Evolutionary conservation across 805 yeast genomes (phyloP).

Genomic region (Pichia pseudocactophila): DNA sequence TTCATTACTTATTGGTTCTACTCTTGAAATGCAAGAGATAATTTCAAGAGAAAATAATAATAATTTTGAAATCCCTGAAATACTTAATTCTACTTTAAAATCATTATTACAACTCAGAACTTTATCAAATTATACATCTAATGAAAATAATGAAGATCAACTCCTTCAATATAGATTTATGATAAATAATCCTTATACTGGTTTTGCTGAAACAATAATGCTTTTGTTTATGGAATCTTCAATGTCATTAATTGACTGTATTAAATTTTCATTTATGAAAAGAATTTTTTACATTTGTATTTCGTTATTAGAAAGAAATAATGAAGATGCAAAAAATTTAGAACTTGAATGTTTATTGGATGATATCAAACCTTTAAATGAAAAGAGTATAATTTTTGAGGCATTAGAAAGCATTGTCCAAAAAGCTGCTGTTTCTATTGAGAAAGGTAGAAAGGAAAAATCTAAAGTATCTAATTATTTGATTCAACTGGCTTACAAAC

Average conservation of each 20-base stretch:
- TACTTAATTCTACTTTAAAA: conserved; percentile 26
- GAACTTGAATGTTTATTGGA: conserved; percentile 17
- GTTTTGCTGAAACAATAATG: conserved; percentile 32
- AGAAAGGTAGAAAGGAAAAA: background rate
- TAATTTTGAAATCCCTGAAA: conserved; percentile 10
- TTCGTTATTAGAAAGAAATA: conserved; percentile 18
- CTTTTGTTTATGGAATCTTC: conserved; percentile 36
- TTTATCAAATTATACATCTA: conserved; percentile 18
- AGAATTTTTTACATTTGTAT: conserved; percentile 14
- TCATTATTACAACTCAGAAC: conserved; percentile 37
- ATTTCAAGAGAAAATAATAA: conserved; percentile 38
- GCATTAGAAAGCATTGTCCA: background rate
- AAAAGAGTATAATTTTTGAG: background rate
- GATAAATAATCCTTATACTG: conserved; percentile 25
- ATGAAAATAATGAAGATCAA: conserved; percentile 7
- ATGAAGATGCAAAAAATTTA: conserved; percentile 13
- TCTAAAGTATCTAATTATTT: conserved; percentile 20
- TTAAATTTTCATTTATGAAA: conserved; percentile 19
- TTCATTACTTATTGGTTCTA: conserved; percentile 32
- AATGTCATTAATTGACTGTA: conserved; percentile 33
- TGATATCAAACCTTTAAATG: conserved; percentile 1
- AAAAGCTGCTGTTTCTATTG: background rate
- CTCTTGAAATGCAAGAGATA: conserved; percentile 52
- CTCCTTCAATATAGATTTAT: conserved; percentile 17
- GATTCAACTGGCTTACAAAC: conserved; percentile 30